Evolutionary conservation across 805 yeast genomes (phyloP), one percentile per base, ranked within the genome.

Genomic region (Starmerella riodocensis): DNA sequence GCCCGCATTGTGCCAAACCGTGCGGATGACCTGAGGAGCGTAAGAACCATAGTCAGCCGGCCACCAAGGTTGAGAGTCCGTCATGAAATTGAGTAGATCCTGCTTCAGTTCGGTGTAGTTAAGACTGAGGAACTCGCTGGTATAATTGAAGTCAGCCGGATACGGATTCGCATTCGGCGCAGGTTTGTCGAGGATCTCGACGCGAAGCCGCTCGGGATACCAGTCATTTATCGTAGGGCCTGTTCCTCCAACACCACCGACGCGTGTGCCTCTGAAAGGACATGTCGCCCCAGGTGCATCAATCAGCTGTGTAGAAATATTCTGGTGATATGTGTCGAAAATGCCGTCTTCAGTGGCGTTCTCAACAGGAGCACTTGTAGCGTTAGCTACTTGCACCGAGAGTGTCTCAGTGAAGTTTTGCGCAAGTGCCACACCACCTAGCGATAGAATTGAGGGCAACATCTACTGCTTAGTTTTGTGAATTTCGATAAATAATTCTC

Each of bases 21-120:
- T 38, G 21, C 49, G 49, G 23, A 46, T 32, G 29, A 43, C 24
- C 33, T 36, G 47, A n/a, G 49, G 49, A n/a, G 42, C 49, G 31
- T 46, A 46, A 39, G 39, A 32, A 20, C 49, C 49, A 35, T 46
- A 46, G 33, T 46, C 49, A 16, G 47, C 47, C 14, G 49, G 49
- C 49, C 49, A 46, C 47, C 47, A 46, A 14, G 34, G 30, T 39
- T 46, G 49, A 17, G 42, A 37, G n/a, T 29, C 35, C 6, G 45
- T 40, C 47, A 46, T 33, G 36, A 28, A 39, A 27, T 37, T 24
- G 20, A 17, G 16, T 4, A 46, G 24, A 32, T 46, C 49, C 21
- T 20, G 19, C 41, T 46, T 46, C 17, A 46, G 32, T 34, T 37
- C 43, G 28, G 29, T 22, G 38, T 43, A 46, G 29, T 46, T 35